Conservation (phyloP, 768 basidiomycete species). For the Hericium erinaceus region DNA sequence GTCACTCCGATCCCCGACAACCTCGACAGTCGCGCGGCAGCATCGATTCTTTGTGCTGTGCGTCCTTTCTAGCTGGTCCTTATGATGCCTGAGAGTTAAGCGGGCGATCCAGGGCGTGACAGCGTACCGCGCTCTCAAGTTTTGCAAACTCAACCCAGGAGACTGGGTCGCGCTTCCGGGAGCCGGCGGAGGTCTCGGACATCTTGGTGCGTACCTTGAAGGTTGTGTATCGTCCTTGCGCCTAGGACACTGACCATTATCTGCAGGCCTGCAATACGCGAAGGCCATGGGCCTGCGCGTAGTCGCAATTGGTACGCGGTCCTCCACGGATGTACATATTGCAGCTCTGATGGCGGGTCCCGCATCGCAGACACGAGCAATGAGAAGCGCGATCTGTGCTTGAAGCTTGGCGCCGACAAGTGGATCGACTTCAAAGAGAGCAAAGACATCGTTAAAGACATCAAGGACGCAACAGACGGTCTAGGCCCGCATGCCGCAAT, state of each 20-base stretch:
- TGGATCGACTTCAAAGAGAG: conserved; percentile 73
- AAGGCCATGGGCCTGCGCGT: conserved; percentile 68
- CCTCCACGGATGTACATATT: background rate
- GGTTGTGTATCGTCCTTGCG: background rate
- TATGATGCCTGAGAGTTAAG: background rate
- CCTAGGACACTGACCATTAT: background rate
- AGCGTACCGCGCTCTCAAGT: conserved; percentile 79
- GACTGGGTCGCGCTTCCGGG: conserved; percentile 74
- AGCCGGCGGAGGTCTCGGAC: conserved; percentile 77
- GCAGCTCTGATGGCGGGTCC: background rate
- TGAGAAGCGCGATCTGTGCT: conserved; percentile 57
- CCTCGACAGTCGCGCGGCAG: conserved; percentile 55
- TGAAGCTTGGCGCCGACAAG: conserved; percentile 58
- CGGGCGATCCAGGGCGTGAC: conserved; percentile 55
- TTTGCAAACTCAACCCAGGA: conserved; percentile 51
- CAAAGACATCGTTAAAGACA: conserved; percentile 55
- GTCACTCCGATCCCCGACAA: conserved; percentile 76
- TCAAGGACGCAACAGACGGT: conserved; percentile 56
- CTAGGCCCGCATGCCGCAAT: conserved; percentile 64
- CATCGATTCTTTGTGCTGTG: conserved; percentile 73
- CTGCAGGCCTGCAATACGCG: conserved; percentile 71
- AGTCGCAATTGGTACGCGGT: conserved; percentile 53
- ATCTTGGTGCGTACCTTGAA: conserved; percentile 46
- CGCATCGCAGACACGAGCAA: conserved; percentile 50
- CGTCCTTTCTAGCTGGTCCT: conserved; percentile 12